Evolutionary conservation across 805 yeast species (phyloP).

Genomic region (Starmerella khaoyaiensis): DNA sequence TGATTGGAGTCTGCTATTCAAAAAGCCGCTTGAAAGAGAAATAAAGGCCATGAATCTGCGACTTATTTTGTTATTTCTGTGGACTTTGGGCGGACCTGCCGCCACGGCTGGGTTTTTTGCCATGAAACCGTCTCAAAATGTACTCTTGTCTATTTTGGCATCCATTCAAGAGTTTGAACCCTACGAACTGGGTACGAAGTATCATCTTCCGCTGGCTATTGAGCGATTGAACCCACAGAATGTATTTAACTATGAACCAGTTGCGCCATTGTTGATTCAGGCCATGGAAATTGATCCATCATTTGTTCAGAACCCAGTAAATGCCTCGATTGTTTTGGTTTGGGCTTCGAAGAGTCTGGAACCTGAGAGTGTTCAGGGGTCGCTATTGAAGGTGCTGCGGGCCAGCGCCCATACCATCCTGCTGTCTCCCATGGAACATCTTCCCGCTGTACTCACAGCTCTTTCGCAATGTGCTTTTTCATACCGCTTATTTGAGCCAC

Average conservation of each 20-base stretch:
- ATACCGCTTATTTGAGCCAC: background rate
- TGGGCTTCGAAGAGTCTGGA: conserved; percentile 1
- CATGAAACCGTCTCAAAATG: background rate
- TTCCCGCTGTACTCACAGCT: background rate
- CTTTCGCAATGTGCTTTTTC: conserved; percentile 1
- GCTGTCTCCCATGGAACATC: background rate
- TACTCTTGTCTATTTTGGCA: background rate
- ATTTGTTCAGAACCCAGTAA: background rate
- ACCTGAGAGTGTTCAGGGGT: background rate
- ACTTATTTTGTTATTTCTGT: conserved; percentile 7
- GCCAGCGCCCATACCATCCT: background rate
- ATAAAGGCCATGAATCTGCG: conserved; percentile 2
- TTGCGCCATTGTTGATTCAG: conserved; percentile 4
- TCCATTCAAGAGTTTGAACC: conserved; percentile 4
- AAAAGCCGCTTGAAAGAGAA: background rate
- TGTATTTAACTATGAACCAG: conserved; percentile 11
- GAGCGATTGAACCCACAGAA: conserved; percentile 5
- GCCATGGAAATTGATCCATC: background rate
- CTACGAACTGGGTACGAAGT: conserved; percentile 4
- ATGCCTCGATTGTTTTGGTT: conserved; percentile 3
- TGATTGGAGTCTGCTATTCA: conserved; percentile 4
- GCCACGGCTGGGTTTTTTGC: conserved; percentile 8
- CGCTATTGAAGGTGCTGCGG: conserved; percentile 7
- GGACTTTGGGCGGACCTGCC: conserved; percentile 12
- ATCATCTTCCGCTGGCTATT: conserved; percentile 9